These are phyloP conservation scores for Agroathelia rolfsii DNA, from an alignment of 1,284 basidiomycete species.

Conservation along the genomic window DNA sequence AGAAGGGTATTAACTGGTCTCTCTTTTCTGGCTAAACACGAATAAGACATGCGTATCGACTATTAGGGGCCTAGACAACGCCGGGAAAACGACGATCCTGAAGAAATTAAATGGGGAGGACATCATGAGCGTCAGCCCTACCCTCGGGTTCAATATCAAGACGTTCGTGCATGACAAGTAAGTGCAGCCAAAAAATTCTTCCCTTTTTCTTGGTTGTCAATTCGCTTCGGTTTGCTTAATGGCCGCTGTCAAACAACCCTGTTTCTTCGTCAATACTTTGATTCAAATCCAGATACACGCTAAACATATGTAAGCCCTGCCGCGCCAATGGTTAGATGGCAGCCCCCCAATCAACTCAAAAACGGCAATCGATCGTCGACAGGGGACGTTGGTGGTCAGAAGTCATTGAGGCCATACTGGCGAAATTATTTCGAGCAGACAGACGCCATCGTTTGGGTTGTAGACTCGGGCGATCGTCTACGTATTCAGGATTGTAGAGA, in stretches of 20 bases:
- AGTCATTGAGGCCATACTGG: constrained; percentile 95
- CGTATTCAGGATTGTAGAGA: constrained; percentile 84
- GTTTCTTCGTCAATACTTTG: constrained; percentile 8
- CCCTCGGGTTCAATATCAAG: constrained; percentile 98
- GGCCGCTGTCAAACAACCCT: constrained; percentile 14
- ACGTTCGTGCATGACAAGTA: constrained; percentile 86
- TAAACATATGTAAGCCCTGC: constrained; percentile 77
- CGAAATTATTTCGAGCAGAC: constrained; percentile 99
- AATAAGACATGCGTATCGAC: constrained; percentile 13
- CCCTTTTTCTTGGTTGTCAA: constrained; percentile 6
- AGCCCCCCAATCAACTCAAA: too few species aligned
- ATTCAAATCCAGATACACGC: constrained; percentile 56
- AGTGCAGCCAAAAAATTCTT: constrained; percentile 21
- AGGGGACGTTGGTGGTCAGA: constrained; percentile 99
- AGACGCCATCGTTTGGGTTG: constrained; percentile 97
- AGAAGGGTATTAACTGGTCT: too few species aligned
- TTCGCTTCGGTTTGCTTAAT: constrained; percentile 16
- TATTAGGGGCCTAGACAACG: constrained; percentile 92
- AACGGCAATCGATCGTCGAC: too few species aligned
- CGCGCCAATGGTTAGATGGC: too few species aligned
- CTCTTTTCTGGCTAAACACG: constrained; percentile 6
- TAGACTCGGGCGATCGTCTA: constrained; percentile 87
- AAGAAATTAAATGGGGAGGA: constrained; percentile 92
- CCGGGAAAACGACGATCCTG: constrained; percentile 96
- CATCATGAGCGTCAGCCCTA: constrained; percentile 82